Evolutionary conservation across 352 stramenopile species (phyloP).

Genomic region (Pythium myriotylum): DNA sequence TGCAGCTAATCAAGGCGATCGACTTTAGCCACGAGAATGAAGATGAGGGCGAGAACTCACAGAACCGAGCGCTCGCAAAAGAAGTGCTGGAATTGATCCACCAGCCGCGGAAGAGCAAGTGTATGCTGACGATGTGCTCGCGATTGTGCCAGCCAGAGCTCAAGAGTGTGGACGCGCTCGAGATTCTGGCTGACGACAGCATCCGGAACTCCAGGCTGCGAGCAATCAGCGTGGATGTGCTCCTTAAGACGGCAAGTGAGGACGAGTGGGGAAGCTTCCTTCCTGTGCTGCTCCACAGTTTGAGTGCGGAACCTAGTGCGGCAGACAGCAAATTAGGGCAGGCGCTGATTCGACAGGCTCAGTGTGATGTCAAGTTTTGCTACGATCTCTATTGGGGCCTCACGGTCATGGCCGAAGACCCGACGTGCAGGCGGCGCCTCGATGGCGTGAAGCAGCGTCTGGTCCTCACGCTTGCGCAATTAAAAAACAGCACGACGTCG

Average conservation of each 20-base stretch:
- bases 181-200: conserved; percentile 71
- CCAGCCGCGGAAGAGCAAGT: conserved; percentile 73
- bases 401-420: conserved; percentile 80
- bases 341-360: conserved; percentile 70
- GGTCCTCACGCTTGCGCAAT: conserved; percentile 68
- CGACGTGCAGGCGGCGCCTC: conserved; percentile 75
- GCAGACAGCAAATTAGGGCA: conserved; percentile 64
- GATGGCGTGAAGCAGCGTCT: conserved; percentile 81
- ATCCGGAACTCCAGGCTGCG: conserved; percentile 64
- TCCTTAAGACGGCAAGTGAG: conserved; percentile 67
- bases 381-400: conserved; percentile 87
- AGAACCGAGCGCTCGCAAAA: conserved; percentile 42
- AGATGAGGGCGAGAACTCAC: conserved; percentile 28
- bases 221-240: conserved; percentile 61
- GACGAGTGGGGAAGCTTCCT: conserved; percentile 84
- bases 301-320: conserved; percentile 72
- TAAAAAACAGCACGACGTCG: conserved; percentile 61
- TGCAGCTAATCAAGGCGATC: conserved; percentile 86
- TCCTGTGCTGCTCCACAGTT: conserved; percentile 68
- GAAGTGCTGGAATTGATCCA: conserved; percentile 72
- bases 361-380: conserved; percentile 81
- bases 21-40: conserved; percentile 64
- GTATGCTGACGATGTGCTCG: conserved; percentile 89
- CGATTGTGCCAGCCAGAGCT: conserved; percentile 76
- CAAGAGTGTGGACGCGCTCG: conserved; percentile 74